phyloP scores from a whole-genome alignment of 2,329 filamentous ascomycete genomes.

The Dendrostoma leiphaemia region DNA sequence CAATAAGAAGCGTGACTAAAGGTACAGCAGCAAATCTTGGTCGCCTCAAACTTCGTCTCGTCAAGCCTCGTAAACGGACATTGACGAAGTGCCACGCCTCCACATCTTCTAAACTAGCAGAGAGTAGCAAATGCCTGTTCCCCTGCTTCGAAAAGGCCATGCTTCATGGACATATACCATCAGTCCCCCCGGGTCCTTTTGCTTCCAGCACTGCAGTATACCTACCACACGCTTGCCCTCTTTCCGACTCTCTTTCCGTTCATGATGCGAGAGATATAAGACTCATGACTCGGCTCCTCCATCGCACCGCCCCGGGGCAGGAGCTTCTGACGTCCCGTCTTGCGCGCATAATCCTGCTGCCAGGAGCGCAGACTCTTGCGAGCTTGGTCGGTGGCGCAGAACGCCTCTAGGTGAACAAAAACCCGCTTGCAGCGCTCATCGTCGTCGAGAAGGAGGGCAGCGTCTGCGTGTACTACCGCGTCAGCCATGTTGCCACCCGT shows the following conservation, averaged over 20 bases:
- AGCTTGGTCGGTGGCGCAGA: conserved; percentile 48
- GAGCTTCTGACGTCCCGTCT: conserved; percentile 33
- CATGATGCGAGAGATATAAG: conserved; percentile 14
- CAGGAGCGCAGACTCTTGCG: conserved; percentile 46
- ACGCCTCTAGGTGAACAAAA: conserved; percentile 43
- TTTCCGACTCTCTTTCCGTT: conserved; percentile 15
- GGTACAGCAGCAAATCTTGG: background rate
- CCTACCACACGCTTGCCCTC: conserved; percentile 19
- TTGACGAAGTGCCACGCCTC: background rate
- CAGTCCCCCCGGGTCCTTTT: too few species aligned
- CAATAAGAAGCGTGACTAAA: background rate
- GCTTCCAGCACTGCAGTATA: too few species aligned
- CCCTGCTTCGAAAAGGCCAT: background rate
- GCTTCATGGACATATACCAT: too few species aligned
- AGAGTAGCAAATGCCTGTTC: background rate
- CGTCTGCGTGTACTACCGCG: conserved; percentile 6
- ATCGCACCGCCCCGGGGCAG: conserved; percentile 37
- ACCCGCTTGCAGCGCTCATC: conserved; percentile 42
- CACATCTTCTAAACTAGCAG: background rate
- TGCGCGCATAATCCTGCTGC: conserved; percentile 48
- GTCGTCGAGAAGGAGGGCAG: conserved; percentile 32
- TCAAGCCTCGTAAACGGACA: background rate
- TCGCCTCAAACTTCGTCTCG: background rate
- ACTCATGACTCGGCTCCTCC: conserved; percentile 21
- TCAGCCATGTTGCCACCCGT: conserved; percentile 16